Percentiles rank a stretch among this genome's conserved stretches.
Evolutionary conservation across 2,329 filamentous ascomycete species (phyloP).

Genomic region (Dothistroma pini): DNA sequence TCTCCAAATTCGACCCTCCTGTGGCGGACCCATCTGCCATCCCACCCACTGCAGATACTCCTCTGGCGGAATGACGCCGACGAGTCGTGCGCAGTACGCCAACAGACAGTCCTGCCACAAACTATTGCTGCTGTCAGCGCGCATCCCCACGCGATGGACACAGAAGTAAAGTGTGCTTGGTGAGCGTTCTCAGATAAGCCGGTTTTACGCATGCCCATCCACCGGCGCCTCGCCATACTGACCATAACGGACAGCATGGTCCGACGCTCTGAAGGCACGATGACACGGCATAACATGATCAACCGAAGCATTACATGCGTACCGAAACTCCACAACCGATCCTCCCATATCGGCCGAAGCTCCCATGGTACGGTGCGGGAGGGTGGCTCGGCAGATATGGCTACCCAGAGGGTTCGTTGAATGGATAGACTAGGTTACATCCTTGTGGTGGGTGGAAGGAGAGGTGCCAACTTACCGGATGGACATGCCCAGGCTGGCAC

Average conservation of each 20-base stretch:
- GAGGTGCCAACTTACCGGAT: conserved; percentile 15
- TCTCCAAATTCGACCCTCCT: conserved; percentile 9
- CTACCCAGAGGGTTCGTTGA: conserved; percentile 36
- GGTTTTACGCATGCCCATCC: conserved; percentile 38
- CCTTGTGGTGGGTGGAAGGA: conserved; percentile 24
- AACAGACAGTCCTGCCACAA: background rate
- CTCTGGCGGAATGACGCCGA: conserved; percentile 46
- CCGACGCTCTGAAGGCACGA: conserved; percentile 35
- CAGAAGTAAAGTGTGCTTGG: background rate
- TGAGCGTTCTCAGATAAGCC: conserved; percentile 35
- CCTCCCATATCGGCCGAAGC: conserved; percentile 31
- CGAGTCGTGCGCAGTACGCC: conserved; percentile 28
- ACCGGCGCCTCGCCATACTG: conserved; percentile 34
- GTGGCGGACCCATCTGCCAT: conserved; percentile 40
- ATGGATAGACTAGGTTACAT: conserved; percentile 42
- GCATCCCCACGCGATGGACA: background rate
- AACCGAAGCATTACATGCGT: conserved; percentile 23
- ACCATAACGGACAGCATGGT: conserved; percentile 35
- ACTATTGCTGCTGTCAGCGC: conserved; percentile 4
- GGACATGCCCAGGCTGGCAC: no score
- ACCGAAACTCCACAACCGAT: conserved; percentile 39
- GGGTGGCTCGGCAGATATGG: conserved; percentile 36
- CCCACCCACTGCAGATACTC: conserved; percentile 48
- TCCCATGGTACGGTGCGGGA: conserved; percentile 36
- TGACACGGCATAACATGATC: conserved; percentile 25